Evolutionary conservation across 495 filamentous ascomycete species (phyloP).

Genomic region (Penicillium antarcticum): DNA sequence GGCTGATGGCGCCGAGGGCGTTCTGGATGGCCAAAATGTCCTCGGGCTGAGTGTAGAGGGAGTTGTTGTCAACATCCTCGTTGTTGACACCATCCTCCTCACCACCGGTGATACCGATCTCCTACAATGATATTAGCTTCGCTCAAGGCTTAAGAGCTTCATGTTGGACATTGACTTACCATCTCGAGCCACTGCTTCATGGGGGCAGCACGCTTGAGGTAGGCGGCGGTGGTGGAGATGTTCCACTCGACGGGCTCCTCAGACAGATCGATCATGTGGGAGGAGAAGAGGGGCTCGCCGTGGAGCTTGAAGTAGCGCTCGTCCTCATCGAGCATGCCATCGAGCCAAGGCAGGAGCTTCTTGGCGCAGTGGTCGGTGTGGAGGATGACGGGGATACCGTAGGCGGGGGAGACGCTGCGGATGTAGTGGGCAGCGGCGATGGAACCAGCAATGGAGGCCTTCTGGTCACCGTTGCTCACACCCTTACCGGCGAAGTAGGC

Average conservation of each 20-base stretch:
- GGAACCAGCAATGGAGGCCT: conserved; percentile 81
- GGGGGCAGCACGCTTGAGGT: conserved; percentile 84
- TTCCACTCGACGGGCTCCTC: conserved; percentile 88
- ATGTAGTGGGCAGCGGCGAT: conserved; percentile 92
- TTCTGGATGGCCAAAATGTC: conserved; percentile 89
- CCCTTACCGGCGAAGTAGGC: conserved; percentile 94
- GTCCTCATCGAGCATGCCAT: conserved; percentile 90
- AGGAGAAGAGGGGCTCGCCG: conserved; percentile 89
- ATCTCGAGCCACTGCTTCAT: conserved; percentile 99
- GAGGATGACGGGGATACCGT: conserved; percentile 87
- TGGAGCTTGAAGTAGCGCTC: conserved; percentile 91
- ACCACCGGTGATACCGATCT: conserved; percentile 92
- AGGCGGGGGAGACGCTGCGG: conserved; percentile 79
- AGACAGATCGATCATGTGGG: conserved; percentile 95
- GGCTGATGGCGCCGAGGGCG: conserved; percentile 73
- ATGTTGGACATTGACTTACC: conserved; percentile 48
- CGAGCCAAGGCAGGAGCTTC: conserved; percentile 93
- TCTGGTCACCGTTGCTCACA: conserved; percentile 79
- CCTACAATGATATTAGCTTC: conserved; percentile 38
- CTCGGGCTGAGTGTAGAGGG: conserved; percentile 96
- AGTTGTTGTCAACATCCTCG: conserved; percentile 83
- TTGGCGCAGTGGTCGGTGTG: conserved; percentile 94
- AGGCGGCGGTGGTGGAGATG: conserved; percentile 84
- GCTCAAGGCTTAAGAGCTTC: no score
- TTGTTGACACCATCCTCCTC: conserved; percentile 85